Evolutionary conservation across 768 basidiomycete genomes (phyloP).

Genomic region (Hydnomerulius pinastri): DNA sequence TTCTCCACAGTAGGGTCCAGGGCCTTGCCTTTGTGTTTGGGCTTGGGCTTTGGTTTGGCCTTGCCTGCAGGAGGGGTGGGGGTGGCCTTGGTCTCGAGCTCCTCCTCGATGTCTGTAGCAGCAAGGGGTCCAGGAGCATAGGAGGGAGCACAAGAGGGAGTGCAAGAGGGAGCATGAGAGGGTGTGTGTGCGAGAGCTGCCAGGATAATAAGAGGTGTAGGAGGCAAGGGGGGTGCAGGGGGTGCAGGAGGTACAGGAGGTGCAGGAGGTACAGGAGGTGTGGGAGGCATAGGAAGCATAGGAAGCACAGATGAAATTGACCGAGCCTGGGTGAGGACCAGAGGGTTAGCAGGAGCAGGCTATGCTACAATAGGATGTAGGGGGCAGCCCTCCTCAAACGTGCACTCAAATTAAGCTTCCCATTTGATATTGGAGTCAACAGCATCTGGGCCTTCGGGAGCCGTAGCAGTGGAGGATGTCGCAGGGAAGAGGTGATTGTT

Average conservation of each 20-base stretch:
- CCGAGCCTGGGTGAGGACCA: background rate
- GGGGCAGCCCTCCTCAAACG: too few relatives aligned
- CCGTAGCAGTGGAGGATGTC: background rate
- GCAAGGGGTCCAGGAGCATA: too few relatives aligned
- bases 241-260: background rate
- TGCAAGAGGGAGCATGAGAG: too few relatives aligned
- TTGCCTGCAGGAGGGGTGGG: too few relatives aligned
- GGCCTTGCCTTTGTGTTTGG: too few relatives aligned
- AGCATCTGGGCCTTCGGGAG: background rate
- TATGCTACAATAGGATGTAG: too few relatives aligned
- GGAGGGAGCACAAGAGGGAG: too few relatives aligned
- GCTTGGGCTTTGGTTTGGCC: too few relatives aligned
- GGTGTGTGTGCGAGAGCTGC: too few relatives aligned
- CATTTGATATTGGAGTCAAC: background rate
- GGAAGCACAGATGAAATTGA: background rate
- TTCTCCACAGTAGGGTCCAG: too few relatives aligned
- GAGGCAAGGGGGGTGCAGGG: background rate
- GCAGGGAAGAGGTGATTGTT: background rate
- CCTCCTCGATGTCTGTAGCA: too few relatives aligned
- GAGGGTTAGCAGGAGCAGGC: background rate
- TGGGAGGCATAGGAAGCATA: background rate
- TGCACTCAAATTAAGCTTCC: background rate
- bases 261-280: background rate
- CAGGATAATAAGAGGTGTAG: background rate
- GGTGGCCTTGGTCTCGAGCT: too few relatives aligned